Evolutionary conservation across 2,329 filamentous ascomycete genomes (phyloP).

Genomic region (Clonostachys byssicola): DNA sequence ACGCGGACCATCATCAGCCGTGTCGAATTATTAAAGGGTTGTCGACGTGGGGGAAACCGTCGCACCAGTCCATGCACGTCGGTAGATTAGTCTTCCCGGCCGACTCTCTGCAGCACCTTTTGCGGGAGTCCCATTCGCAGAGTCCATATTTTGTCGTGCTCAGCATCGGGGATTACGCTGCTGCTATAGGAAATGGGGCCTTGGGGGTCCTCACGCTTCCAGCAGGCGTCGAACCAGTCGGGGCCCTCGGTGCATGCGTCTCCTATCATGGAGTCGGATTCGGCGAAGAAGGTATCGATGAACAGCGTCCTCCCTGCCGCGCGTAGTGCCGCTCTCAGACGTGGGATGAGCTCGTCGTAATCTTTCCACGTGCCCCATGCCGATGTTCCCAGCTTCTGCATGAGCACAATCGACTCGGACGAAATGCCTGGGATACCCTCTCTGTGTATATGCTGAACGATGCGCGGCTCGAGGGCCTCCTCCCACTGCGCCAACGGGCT

Average conservation of each 20-base stretch:
- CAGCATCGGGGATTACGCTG: conserved; percentile 11
- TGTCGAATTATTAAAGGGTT: too few relatives aligned
- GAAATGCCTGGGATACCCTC: conserved; percentile 16
- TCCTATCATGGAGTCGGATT: conserved; percentile 20
- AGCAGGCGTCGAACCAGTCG: conserved; percentile 20
- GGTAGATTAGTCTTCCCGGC: too few relatives aligned
- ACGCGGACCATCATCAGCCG: too few relatives aligned
- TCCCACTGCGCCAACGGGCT: conserved; percentile 9
- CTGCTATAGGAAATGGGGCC: conserved; percentile 13
- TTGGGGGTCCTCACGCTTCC: conserved; percentile 5
- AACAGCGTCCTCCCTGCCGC: conserved; percentile 6
- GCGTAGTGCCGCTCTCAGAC: conserved; percentile 11
- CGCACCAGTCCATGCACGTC: too few relatives aligned
- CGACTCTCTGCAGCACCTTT: not conserved
- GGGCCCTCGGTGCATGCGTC: conserved; percentile 12
- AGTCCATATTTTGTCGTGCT: conserved; percentile 18
- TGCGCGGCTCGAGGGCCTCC: conserved; percentile 6
- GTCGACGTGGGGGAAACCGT: too few relatives aligned
- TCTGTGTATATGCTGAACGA: conserved; percentile 13
- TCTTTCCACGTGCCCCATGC: conserved; percentile 22
- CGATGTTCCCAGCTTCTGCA: conserved; percentile 11
- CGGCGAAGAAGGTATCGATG: conserved; percentile 18
- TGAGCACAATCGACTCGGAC: conserved; percentile 16
- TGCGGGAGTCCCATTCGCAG: not conserved
- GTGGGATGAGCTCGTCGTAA: conserved; percentile 18